Evolutionary conservation across 306 rosid genomes (phyloP).

Genomic region (Prunus kanzakura): DNA sequence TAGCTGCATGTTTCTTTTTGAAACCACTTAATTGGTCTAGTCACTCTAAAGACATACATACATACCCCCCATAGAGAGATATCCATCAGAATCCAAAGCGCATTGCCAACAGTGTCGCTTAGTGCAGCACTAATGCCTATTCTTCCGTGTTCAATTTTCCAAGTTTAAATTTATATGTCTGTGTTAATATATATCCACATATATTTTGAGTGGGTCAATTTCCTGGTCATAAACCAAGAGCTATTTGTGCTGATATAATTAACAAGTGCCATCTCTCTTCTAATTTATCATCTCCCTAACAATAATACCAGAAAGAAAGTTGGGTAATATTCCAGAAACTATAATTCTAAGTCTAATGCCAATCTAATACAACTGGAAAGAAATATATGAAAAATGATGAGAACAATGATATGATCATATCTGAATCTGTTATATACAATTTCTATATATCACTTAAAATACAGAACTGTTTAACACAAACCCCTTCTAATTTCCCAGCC

Average conservation of each 20-base stretch:
- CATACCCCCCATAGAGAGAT: background rate
- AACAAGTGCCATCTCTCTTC: too few relatives aligned
- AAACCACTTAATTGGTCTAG: background rate
- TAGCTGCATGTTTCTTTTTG: background rate
- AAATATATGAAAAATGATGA: background rate
- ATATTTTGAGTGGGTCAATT: too few relatives aligned
- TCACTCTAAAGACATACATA: background rate
- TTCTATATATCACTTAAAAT: background rate
- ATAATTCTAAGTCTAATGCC: background rate
- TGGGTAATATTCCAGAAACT: slow-evolving; percentile 5
- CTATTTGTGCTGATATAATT: too few relatives aligned
- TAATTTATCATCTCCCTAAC: too few relatives aligned
- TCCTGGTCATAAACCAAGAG: too few relatives aligned
- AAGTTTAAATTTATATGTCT: too few relatives aligned
- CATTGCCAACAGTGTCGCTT: background rate
- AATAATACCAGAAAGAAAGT: too few relatives aligned
- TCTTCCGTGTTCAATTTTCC: too few relatives aligned
- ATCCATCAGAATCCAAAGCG: background rate
- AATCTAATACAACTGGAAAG: background rate
- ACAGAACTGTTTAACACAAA: background rate
- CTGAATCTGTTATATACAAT: slow-evolving; percentile 19
- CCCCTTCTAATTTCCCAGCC: background rate
- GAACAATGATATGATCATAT: background rate
- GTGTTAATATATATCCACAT: too few relatives aligned
- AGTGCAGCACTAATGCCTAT: too few relatives aligned